Evolutionary conservation across 2,329 filamentous ascomycete species (phyloP).

Genomic region (Fusarium sp.): DNA sequence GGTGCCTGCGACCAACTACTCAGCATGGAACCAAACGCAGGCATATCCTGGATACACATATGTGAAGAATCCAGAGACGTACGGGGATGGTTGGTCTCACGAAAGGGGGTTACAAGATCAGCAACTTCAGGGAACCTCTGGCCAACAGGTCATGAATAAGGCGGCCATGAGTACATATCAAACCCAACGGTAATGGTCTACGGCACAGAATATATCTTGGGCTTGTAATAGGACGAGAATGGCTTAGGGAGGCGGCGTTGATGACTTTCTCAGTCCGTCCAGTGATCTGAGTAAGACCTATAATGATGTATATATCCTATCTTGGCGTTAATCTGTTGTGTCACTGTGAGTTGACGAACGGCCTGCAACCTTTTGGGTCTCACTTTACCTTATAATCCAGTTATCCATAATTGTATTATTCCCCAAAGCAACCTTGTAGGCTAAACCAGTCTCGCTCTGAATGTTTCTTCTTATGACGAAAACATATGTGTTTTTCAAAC

Average conservation of each 20-base stretch:
- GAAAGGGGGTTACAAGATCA: conserved; percentile 14
- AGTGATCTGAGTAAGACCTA: background rate
- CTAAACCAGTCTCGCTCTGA: background rate
- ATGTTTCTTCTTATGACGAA: background rate
- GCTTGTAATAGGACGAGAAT: background rate
- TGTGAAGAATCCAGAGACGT: conserved; percentile 48
- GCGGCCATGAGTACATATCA: conserved; percentile 21
- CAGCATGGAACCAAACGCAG: conserved; percentile 56
- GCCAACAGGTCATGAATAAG: conserved; percentile 21
- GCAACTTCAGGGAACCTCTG: conserved; percentile 9
- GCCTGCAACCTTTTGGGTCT: background rate
- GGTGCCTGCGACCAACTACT: conserved; percentile 49
- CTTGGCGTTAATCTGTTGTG: background rate
- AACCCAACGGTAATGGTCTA: conserved; percentile 3
- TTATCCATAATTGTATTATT: too few relatives aligned
- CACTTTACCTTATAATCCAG: background rate
- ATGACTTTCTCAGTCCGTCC: background rate
- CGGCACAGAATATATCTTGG: background rate
- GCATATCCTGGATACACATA: conserved; percentile 44
- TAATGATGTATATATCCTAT: background rate
- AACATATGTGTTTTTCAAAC: background rate
- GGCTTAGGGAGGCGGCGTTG: background rate
- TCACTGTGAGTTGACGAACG: background rate
- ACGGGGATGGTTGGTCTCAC: conserved; percentile 49
- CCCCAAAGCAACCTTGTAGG: background rate